Base-by-base conservation (phyloP, 192 early-diverging fungal species). In the Coemansia sp. region DNA sequence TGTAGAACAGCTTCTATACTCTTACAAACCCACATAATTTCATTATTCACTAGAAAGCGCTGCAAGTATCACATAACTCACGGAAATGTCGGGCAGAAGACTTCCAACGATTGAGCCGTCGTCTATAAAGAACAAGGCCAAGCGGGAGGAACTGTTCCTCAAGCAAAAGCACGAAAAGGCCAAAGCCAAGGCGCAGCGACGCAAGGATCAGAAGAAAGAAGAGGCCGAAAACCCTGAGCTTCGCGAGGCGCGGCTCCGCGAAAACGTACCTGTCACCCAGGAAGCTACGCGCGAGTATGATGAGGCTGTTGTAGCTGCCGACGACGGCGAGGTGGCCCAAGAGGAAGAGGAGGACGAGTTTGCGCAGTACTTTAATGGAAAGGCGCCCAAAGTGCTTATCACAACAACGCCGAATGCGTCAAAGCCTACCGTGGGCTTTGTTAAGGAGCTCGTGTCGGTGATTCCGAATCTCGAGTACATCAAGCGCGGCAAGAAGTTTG, bases 281-380 rank as follows among this genome's bases (percentile, higher is more conserved):
- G 97, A 99, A 61, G 96, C 87, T 68, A 89, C 90, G 17, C 75
- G 95, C 56, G 97, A 99, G 72, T 86, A 82, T 50, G 95, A 99
- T 67, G 95, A 97, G 40, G 96, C 95, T 2, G 85, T 97, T 30
- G 92, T 98, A 8, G 79, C 73, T 3, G 74, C 75, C 17, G 88
- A 89, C 20, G 88, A 91, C 34, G 88, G 84, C 55, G 93, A 95
- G 45, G 87, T 96, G 28, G 86, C 86, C 30, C 84, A 88, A n/a
- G 92, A 92, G 41, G 88, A 90, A 64, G 92, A 90, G 22, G 78
- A 88, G 31, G 94, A 91, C 62, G 94, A 93, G 68, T 86, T 94
- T 84, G 86, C 94, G 2, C 62, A 84, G 64, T 97, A 96, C 76
- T 98, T 97, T 73, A 84, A 84, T 44, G 96, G 95, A 23, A 63